Evolutionary conservation across 1,284 basidiomycete species (phyloP), one percentile per base, ranked within the genome.

Genomic region (Puccinia coronata): DNA sequence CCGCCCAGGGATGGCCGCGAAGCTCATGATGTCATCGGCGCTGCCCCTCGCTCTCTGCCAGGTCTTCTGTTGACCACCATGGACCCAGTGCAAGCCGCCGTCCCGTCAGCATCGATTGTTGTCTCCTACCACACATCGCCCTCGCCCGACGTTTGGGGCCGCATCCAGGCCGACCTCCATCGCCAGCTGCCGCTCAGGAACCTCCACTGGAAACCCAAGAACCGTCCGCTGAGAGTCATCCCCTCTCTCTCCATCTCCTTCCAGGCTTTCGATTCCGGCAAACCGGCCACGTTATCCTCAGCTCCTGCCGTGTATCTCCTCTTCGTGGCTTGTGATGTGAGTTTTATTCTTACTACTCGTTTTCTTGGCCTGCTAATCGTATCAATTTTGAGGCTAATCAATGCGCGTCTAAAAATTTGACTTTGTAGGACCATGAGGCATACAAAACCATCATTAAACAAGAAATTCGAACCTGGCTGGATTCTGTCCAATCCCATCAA

Each of bases 391-490:
- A 31, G 25, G 53, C 47, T 71, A 18, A 49, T 53, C 23, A 51
- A 8, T 51, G 47, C 23, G 14, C 65, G 20, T 25, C 0, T 49
- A 20, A 16, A 57, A 47, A 1, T 43, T 65, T 39, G 23, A 39
- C n/a, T 31, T 28, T 23, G 3, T 76, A 97, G 95, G 94, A 96
- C 85, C 90, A 88, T 82, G 96, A 98, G 72, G 88, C 89, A 2
- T 98, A 98, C 88, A 92, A 91, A 84, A 89, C 89, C 55, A 89
- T 89, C 1, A 89, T 93, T 23, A 91, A 91, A 84, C 92, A 91
- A 83, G 93, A 96, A 85, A 92, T 98, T 83, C 93, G 93, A 84
- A 93, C 96, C 83, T 98, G 96, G 96, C 91, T 94, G 79, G 88
- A 89, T 3, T 87, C 89, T 1, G 88, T 95, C 36, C 87, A 89